Evolutionary conservation across 2,329 filamentous ascomycete species (phyloP).

Genomic region (Fusarium sp.): DNA sequence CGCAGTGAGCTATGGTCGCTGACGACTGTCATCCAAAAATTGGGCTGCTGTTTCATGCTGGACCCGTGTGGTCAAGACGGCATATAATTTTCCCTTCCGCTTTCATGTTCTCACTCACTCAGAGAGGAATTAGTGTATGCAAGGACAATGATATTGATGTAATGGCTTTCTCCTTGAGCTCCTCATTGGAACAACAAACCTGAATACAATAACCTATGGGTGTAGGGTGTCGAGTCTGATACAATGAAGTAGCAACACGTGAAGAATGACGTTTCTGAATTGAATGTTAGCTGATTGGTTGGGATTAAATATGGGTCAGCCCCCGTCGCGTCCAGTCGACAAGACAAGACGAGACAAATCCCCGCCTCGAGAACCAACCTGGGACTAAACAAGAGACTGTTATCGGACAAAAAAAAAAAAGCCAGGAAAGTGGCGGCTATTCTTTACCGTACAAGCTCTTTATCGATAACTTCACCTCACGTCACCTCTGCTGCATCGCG

Average conservation of each 20-base stretch:
- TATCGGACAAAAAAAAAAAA: constrained; percentile 13
- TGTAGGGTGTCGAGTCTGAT: constrained; percentile 10
- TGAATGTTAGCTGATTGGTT: constrained; percentile 32
- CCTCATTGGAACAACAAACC: too few species aligned
- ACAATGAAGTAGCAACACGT: constrained; percentile 12
- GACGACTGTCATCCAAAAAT: too few species aligned
- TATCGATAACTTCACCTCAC: background rate
- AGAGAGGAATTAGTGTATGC: background rate
- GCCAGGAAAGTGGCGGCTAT: too few species aligned
- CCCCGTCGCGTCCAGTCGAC: constrained; percentile 1
- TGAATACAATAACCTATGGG: background rate
- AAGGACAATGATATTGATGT: background rate
- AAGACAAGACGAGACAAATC: constrained; percentile 12
- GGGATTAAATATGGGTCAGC: constrained; percentile 34
- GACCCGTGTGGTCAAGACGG: too few species aligned
- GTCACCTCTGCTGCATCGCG: background rate
- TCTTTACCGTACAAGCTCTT: too few species aligned
- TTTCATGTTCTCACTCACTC: too few species aligned
- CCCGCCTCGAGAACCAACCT: constrained; percentile 32
- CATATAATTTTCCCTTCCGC: too few species aligned
- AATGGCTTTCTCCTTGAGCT: background rate
- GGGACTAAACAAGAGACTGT: constrained; percentile 7
- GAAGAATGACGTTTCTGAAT: constrained; percentile 31
- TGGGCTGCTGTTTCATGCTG: too few species aligned
- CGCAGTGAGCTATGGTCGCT: too few species aligned